A percentile compares a stretch with the other conserved stretches of the same genome.
Conservation (phyloP, 345 rosid species). For the Populus pruinosa region DNA sequence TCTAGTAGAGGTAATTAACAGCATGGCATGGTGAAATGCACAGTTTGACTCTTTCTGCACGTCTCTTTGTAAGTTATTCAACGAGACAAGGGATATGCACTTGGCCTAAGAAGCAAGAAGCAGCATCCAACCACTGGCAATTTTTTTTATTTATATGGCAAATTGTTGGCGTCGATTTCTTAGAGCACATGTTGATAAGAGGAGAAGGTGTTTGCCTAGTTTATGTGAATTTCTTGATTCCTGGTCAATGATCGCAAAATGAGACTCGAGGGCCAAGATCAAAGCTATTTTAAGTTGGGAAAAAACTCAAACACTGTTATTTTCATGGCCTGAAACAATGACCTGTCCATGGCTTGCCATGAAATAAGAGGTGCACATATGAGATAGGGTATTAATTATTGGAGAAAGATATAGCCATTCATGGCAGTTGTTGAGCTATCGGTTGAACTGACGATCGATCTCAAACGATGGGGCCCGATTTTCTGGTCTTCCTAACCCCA, state of each 20-base stretch:
- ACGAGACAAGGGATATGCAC: neutral
- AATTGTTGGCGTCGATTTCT: neutral
- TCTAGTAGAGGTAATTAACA: too few species aligned
- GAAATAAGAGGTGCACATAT: neutral
- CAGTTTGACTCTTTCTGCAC: slow-evolving; percentile 2
- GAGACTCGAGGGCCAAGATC: neutral
- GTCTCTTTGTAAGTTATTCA: neutral
- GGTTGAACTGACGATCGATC: slow-evolving; percentile 16
- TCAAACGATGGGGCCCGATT: slow-evolving; percentile 10
- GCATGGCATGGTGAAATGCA: neutral
- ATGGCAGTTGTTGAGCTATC: slow-evolving; percentile 15
- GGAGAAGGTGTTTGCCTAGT: neutral
- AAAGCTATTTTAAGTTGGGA: too few species aligned
- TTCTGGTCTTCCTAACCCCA: neutral
- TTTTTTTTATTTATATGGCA: neutral
- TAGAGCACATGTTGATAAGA: slow-evolving; percentile 3
- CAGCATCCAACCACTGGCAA: neutral
- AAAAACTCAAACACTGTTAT: too few species aligned
- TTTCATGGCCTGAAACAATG: too few species aligned
- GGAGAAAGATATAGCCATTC: neutral
- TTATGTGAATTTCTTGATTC: neutral
- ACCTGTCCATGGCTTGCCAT: neutral
- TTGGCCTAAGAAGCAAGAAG: slow-evolving; percentile 7
- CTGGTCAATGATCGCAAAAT: neutral
- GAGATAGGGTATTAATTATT: neutral